Base-by-base conservation (phyloP, 2,329 filamentous ascomycete species). In the Pyrenochaeta sp. region DNA sequence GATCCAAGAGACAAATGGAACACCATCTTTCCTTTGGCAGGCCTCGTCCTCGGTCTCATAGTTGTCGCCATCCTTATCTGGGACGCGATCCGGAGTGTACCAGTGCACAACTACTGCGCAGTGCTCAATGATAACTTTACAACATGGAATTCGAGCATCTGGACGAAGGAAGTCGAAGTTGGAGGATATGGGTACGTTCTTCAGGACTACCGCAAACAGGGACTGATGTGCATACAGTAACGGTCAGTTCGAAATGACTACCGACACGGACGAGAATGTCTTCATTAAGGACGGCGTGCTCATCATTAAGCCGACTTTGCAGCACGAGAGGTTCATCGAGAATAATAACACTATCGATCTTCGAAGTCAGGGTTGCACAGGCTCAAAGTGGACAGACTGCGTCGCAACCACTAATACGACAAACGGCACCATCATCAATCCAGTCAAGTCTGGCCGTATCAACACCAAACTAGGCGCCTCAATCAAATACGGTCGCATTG, bases 1-100 rank as follows among this genome's bases (percentile, higher is more conserved):
- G 89, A 93, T 65, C 88, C 90, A 12, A 90, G 88, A 75, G 90
- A 94, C 82, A 95, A 92, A 80, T 95, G 91, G 91, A 88, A 92
- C 8, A 93, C 89, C 2, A 92, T 94, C 62, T 85, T 96, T 56
- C 91, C 91, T 2, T 72, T 93, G 42, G 74, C 92, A 25, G 91
- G 91, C 46, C 86, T 95, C 49, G 47, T 88, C 2, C 59, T 93
- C 13, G 92, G 92, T 13, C 74, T 94, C 36, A 85, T 76, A 2
- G 79, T 93, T 40, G 86, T 89, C 0, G 91, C 84, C 1, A 86
- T 93, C 68, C 78, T 95, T 44, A 82, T 95, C 47, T 95, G 88
- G 83, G 89, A 93, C 65, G 92, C 92, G 3, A 74, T 93, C 39
- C 79, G 80, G 49, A 89, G 86, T 54, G 91, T 95, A 2, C 85